Conservation (phyloP, 345 rosid genomes). For the Acer saccharum region DNA sequence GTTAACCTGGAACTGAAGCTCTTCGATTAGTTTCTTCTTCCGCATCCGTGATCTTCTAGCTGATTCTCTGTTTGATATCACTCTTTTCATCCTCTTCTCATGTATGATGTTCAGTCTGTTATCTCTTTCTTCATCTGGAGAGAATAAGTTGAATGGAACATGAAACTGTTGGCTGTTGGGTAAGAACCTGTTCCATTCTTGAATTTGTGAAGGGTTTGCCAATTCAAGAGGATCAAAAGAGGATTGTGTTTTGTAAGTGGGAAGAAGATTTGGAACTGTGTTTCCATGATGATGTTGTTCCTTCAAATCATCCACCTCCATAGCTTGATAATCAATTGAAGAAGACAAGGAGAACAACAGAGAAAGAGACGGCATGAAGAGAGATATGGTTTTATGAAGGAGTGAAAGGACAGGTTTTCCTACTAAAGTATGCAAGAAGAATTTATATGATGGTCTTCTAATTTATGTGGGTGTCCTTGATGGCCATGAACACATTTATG, state of each 20-base stretch:
- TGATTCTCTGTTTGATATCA: constrained; percentile 77
- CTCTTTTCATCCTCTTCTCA: constrained; percentile 67
- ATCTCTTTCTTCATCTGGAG: constrained; percentile 35
- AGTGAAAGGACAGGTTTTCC: neutral
- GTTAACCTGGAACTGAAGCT: constrained; percentile 64
- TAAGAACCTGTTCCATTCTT: constrained; percentile 34
- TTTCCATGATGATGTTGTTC: constrained; percentile 8
- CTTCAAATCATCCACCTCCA: constrained; percentile 33
- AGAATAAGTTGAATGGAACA: constrained; percentile 34
- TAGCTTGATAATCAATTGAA: constrained; percentile 4
- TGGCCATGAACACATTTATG: neutral
- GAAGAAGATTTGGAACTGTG: constrained; percentile 21
- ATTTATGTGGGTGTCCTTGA: neutral
- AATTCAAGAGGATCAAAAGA: constrained; percentile 27
- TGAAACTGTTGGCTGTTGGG: constrained; percentile 28
- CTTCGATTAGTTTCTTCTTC: constrained; percentile 78
- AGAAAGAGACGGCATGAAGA: constrained; percentile 17
- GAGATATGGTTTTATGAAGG: neutral
- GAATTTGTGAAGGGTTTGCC: constrained; percentile 37
- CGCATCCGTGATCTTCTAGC: constrained; percentile 72
- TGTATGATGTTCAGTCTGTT: constrained; percentile 23
- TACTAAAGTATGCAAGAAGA: neutral
- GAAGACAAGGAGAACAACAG: neutral
- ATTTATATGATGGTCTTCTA: neutral
- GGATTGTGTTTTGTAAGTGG: constrained; percentile 16